These are phyloP conservation scores for Trametes villosa DNA, from an alignment of 768 basidiomycete genomes.

Conservation along the genomic window DNA sequence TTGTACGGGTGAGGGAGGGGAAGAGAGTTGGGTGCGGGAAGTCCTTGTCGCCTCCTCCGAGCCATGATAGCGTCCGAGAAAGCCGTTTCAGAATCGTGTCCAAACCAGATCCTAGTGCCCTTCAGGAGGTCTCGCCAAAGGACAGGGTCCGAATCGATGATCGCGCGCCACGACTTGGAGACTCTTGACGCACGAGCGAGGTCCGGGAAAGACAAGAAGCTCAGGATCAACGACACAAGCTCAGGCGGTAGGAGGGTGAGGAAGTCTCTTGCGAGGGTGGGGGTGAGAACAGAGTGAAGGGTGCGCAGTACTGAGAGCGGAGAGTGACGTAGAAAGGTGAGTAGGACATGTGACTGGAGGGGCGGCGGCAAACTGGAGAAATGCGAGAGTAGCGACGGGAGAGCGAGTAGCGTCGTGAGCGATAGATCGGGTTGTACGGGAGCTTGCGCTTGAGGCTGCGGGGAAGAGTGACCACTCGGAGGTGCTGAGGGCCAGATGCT, in stretches of 20 bases:
- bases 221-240: conserved; percentile 86
- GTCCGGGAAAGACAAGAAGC: conserved; percentile 79
- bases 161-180: conserved; percentile 86
- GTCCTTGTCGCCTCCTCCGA: conserved; percentile 51
- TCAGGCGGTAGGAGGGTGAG: conserved; percentile 91
- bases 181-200: conserved; percentile 89
- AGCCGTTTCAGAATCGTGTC: conserved; percentile 79
- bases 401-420: conserved; percentile 81
- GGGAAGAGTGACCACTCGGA: conserved; percentile 77
- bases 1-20: conserved; percentile 89
- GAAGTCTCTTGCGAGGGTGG: conserved; percentile 93
- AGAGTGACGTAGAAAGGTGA: conserved; percentile 90
- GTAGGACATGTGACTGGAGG: conserved; percentile 91
- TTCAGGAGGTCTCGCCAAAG: conserved; percentile 90
- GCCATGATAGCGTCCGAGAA: conserved; percentile 76
- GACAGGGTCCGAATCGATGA: conserved; percentile 88
- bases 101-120: conserved; percentile 87
- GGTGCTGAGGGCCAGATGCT: conserved; percentile 81
- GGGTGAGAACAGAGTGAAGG: conserved; percentile 85
- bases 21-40: conserved; percentile 50
- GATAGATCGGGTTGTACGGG: conserved; percentile 84
- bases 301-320: conserved; percentile 90
- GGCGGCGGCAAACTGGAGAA: conserved; percentile 80
- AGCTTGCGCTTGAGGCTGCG: conserved; percentile 50
- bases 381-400: conserved; percentile 81